phyloP scores from a whole-genome alignment of 2,329 filamentous ascomycete species.

The Aspergillus persii region DNA sequence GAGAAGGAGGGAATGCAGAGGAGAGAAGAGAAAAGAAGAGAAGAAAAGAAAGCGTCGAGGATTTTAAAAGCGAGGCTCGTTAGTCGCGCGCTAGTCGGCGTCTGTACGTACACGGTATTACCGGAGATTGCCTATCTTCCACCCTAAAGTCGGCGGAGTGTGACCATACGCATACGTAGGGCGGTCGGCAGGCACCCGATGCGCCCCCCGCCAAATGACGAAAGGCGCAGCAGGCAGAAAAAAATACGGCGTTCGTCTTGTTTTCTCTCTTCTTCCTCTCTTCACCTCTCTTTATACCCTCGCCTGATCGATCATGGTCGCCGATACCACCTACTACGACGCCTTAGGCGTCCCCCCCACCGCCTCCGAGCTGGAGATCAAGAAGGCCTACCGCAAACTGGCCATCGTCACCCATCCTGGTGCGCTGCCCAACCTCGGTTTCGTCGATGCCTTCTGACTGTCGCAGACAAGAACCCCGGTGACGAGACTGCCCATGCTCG shows the following conservation, averaged over 20 bases:
- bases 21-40: conserved; percentile 3
- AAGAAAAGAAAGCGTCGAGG: not conserved
- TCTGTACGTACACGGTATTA: too few species aligned
- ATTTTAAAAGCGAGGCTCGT: conserved; percentile 8
- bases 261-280: not conserved
- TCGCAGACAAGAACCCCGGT: conserved; percentile 89
- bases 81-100: not conserved
- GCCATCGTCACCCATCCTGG: conserved; percentile 91
- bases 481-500: conserved; percentile 91
- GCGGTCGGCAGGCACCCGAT: not conserved
- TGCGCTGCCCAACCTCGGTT: conserved; percentile 37
- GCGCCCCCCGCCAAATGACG: conserved; percentile 25
- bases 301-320: conserved; percentile 63
- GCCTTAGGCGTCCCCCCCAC: conserved; percentile 78
- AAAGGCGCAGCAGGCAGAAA: conserved; percentile 23
- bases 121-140: too few species aligned
- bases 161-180: conserved; percentile 3
- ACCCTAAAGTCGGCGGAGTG: too few species aligned
- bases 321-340: conserved; percentile 87
- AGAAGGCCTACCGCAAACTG: conserved; percentile 92
- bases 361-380: conserved; percentile 88
- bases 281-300: not conserved
- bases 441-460: conserved; percentile 10
- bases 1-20: conserved; percentile 5
- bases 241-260: conserved; percentile 11